phyloP scores from a whole-genome alignment of 257 asterid species.

The Buddleja alternifolia region DNA sequence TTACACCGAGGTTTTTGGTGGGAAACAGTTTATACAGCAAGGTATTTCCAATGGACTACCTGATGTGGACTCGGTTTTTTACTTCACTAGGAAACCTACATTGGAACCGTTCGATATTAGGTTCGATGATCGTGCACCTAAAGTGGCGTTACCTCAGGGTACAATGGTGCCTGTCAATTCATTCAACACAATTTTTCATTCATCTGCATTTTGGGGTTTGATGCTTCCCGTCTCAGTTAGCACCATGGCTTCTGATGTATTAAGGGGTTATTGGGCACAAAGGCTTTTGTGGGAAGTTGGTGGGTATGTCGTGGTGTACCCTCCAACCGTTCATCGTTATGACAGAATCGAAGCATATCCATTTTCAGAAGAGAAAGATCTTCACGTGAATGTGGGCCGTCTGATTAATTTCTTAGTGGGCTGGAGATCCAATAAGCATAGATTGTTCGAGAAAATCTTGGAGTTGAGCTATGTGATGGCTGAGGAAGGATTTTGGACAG shows the following conservation, averaged over 20 bases:
- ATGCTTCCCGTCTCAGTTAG: constrained; percentile 97
- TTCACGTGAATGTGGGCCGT: constrained; percentile 92
- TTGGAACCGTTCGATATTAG: constrained; percentile 81
- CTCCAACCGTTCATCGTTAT: constrained; percentile 77
- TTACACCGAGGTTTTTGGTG: constrained; percentile 89
- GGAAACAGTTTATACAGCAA: constrained; percentile 91
- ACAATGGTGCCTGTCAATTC: constrained; percentile 92
- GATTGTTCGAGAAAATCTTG: constrained; percentile 79
- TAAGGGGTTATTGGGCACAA: constrained; percentile 99
- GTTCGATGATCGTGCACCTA: constrained; percentile 84
- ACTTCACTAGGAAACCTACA: constrained; percentile 84
- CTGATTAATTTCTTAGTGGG: constrained; percentile 74
- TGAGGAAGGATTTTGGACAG: constrained; percentile 98
- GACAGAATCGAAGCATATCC: constrained; percentile 84
- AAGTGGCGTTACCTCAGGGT: constrained; percentile 96
- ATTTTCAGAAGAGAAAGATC: constrained; percentile 95
- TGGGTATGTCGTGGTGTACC: constrained; percentile 87
- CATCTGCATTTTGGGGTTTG: constrained; percentile 95
- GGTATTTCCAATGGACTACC: constrained; percentile 95
- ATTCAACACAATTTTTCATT: constrained; percentile 85
- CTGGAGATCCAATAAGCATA: constrained; percentile 83
- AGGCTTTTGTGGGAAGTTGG: constrained; percentile 97
- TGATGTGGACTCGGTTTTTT: constrained; percentile 92
- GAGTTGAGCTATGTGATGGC: constrained; percentile 95
- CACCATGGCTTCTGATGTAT: constrained; percentile 93